These are phyloP conservation scores for Fusarium haematococcum DNA, from an alignment of 2,329 filamentous ascomycete genomes.

Conservation along the genomic window DNA sequence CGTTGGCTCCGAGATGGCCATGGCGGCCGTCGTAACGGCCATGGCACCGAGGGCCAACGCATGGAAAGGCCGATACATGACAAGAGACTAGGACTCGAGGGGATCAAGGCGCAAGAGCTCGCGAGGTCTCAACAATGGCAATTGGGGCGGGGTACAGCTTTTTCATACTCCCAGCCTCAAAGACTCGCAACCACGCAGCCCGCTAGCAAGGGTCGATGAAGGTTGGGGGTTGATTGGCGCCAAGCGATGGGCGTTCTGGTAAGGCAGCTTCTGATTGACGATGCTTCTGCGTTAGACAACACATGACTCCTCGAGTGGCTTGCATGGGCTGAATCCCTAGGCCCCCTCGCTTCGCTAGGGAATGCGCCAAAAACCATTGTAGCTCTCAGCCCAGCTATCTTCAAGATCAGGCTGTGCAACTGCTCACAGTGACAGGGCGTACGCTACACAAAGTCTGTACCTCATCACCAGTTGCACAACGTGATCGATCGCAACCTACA, in stretches of 20 bases:
- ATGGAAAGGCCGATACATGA: slow-evolving; percentile 5
- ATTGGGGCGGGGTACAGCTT: slow-evolving; percentile 15
- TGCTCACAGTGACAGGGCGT: not conserved
- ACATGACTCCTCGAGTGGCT: not conserved
- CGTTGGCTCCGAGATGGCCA: slow-evolving; percentile 19
- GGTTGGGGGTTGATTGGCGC: slow-evolving; percentile 16
- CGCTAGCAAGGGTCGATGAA: slow-evolving; percentile 10
- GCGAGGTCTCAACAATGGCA: not conserved
- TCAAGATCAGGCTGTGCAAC: not conserved
- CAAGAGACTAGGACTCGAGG: not conserved
- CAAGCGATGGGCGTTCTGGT: slow-evolving; percentile 18
- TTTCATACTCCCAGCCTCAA: not conserved
- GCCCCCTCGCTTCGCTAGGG: not conserved
- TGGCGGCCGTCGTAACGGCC: not conserved
- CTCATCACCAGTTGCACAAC: not conserved
- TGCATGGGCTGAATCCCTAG: not conserved
- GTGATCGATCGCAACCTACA: not conserved
- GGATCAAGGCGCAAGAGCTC: not conserved
- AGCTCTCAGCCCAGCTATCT: not conserved
- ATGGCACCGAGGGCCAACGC: not conserved
- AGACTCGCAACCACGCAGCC: not conserved
- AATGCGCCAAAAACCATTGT: not conserved
- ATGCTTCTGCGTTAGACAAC: not conserved
- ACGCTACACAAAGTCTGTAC: not conserved
- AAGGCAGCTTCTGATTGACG: not conserved